Conservation (phyloP, 106 monocot species). For the Dactylorhiza incarnata region DNA sequence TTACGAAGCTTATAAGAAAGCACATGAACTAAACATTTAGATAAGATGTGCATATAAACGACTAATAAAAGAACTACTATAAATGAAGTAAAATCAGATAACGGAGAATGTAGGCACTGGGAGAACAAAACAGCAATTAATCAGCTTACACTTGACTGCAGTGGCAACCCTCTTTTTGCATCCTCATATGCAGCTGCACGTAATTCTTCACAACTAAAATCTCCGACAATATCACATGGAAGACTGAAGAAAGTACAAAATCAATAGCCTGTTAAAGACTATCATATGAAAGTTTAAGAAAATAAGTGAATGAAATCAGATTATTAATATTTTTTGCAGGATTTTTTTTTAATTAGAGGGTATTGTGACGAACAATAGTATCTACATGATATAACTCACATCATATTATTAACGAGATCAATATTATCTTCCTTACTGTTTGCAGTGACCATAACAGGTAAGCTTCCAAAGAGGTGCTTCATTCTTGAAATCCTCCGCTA, state of each 20-base stretch:
- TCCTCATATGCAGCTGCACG: constrained; percentile 83
- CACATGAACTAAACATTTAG: not conserved
- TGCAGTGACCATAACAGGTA: constrained; percentile 81
- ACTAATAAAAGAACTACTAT: not conserved
- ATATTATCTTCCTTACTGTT: constrained; percentile 33
- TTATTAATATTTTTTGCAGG: not conserved
- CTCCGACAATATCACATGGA: constrained; percentile 79
- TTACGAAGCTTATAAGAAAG: no score
- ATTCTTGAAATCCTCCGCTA: constrained; percentile 78
- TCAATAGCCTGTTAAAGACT: not conserved
- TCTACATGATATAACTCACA: constrained; percentile 2
- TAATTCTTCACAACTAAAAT: constrained; percentile 82
- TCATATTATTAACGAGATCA: not conserved
- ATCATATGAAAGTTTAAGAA: not conserved
- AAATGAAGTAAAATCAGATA: not conserved
- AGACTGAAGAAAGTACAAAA: constrained; percentile 34
- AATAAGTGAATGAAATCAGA: not conserved
- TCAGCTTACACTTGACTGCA: constrained; percentile 80
- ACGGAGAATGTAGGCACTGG: not conserved
- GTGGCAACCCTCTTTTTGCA: constrained; percentile 51
- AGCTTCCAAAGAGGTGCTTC: constrained; percentile 86
- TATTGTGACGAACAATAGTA: not conserved
- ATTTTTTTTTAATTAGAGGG: not conserved
- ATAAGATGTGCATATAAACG: not conserved
- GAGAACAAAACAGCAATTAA: not conserved